Evolutionary conservation across 106 monocot genomes (phyloP).

Genomic region (Dioscorea zingiberensis): DNA sequence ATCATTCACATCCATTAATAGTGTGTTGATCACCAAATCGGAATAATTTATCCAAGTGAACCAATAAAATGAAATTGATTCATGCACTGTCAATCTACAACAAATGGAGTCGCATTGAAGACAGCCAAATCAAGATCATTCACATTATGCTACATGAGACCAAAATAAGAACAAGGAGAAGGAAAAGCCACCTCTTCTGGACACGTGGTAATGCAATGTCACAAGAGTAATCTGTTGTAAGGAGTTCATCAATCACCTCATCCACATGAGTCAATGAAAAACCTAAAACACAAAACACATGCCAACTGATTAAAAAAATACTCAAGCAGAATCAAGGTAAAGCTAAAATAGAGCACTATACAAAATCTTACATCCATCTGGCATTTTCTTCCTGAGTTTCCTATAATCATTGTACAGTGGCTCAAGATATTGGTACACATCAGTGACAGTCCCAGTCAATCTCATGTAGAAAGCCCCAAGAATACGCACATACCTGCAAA

Average conservation of each 20-base stretch:
- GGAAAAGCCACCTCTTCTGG: constrained; percentile 53
- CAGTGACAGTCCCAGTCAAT: constrained; percentile 69
- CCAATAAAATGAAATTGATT: too few species aligned
- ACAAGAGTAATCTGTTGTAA: constrained; percentile 85
- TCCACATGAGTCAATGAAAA: constrained; percentile 82
- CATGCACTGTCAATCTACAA: too few species aligned
- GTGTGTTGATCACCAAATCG: too few species aligned
- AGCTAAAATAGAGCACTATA: not conserved
- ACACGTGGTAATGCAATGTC: constrained; percentile 83
- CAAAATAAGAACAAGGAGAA: too few species aligned
- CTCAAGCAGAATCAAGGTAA: not conserved
- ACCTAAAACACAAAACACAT: constrained; percentile 18
- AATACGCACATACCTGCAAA: constrained; percentile 68
- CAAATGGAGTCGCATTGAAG: too few species aligned
- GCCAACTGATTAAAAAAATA: not conserved
- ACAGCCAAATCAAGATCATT: too few species aligned
- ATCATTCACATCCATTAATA: too few species aligned
- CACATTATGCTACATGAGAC: too few species aligned
- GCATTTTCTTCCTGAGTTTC: constrained; percentile 54
- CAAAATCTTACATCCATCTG: constrained; percentile 58
- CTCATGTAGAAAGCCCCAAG: constrained; percentile 88
- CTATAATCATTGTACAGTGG: constrained; percentile 94
- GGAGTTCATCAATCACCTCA: constrained; percentile 84
- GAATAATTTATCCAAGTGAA: too few species aligned
- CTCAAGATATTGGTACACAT: constrained; percentile 92